Base-by-base conservation (phyloP, 2,329 filamentous ascomycete species). In the Aspergillus sp. region DNA sequence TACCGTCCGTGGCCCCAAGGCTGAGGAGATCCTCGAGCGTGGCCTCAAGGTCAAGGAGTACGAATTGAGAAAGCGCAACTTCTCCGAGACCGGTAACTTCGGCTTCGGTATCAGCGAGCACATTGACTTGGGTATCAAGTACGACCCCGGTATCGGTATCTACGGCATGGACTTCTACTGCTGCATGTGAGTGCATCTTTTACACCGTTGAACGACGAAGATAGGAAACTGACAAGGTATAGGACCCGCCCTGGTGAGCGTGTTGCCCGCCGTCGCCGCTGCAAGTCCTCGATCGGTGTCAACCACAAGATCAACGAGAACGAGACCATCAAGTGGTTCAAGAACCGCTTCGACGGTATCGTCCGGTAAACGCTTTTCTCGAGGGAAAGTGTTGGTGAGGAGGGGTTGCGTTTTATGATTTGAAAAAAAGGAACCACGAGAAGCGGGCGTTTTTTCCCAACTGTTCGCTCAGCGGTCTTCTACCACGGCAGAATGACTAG, bases 1-100 rank as follows among this genome's bases (percentile, higher is more conserved):
- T 71, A 98, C 93, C 71, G 90, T 98, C 78, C 93, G 93, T 73
- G 93, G 93, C 71, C 90, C 93, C 77, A 96, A 88, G 86, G 93
- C 93, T 55, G 93, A 98, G 84, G 93, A 98, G 79, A 98, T 98
- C 69, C 86, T 98, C 71, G 93, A 98, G 88, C 91, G 93, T 83
- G 93, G 93, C 73, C 87, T 98, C 73, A 98, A 98, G 86, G 93
- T 98, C 85, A 98, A 98, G 90, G 93, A 98, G 80, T 98, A 98
- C 81, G 93, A 98, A 78, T 82, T 98, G 67, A 87, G 89, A 79
- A 95, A 93, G 85, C 86, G 88, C 77, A 98, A 98, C 88, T 98
- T 98, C 87, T 91, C 86, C 71, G 89, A 95, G 84, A 97, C 91
- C 60, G 93, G 93, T 73, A 95, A 96, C 87, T 98, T 98, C 74